Evolutionary conservation across 768 basidiomycete genomes (phyloP), one percentile per base, ranked within the genome.

Genomic region (Chalciporus piperatus): DNA sequence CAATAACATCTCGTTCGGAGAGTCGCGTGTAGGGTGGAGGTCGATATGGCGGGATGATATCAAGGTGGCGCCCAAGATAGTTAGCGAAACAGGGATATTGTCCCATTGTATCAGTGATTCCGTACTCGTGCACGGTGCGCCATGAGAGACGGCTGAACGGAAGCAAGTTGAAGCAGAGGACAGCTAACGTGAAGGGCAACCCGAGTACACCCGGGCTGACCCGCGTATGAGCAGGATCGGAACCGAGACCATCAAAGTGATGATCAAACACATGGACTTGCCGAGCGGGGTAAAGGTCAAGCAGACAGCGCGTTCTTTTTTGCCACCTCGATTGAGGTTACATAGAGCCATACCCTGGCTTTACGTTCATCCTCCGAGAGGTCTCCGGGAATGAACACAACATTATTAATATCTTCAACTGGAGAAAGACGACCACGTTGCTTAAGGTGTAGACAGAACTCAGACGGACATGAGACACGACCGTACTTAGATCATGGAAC

Each of bases 201-300:
- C 27, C 9, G 27, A 27, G 27, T 27, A 27, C 27, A 5, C 27
- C 27, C 22, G 22, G 22, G 6, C 27, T 27, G 27, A 27, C 27
- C 27, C 9, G 27, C 22, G 22, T 22, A 22, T 22, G 22, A 22
- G 22, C 22, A 22, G 4, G 22, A 22, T 22, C 22, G 22, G 4
- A 4, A 22, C 22, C 22, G 22, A 22, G 22, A 22, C 4, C 2
- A 22, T 22, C 22, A 2, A 22, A 27, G 22, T 2, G 22, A 22
- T 22, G 22, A 22, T 22, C 22, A 2, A 22, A 27, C 3, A 27
- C 27, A 57, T 84, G 76, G 64, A 82, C 62, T 85, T 88, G 62
- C 85, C 81, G 40, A 84, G 77, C 54, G 84, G n/a, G 77, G 67
- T 84, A 87, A 14, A 87, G 68, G 63, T 87, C 84, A 45, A 53